Evolutionary conservation across 345 rosid genomes (phyloP).

Genomic region (Adansonia digitata): DNA sequence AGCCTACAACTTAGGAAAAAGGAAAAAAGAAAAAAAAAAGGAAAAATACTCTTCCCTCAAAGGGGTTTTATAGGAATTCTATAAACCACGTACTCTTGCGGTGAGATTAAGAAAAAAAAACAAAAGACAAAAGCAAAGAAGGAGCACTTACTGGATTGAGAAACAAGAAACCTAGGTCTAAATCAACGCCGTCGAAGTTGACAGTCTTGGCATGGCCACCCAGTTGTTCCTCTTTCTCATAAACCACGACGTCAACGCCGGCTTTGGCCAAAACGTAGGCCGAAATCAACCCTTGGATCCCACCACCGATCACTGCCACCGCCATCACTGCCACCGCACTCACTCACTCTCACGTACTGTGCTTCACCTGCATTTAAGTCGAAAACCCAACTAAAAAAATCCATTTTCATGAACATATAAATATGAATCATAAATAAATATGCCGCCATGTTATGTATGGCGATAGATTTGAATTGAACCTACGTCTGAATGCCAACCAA

Average conservation of each 20-base stretch:
- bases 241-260: slow-evolving; percentile 46
- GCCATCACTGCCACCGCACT: slow-evolving; percentile 27
- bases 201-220: slow-evolving; percentile 70
- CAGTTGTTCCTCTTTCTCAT: slow-evolving; percentile 46
- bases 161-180: slow-evolving; percentile 65
- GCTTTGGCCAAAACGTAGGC: slow-evolving; percentile 46
- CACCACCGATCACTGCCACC: slow-evolving; percentile 61
- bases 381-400: not conserved
- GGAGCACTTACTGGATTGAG: slow-evolving; percentile 49
- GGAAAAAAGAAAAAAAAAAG: too few species aligned
- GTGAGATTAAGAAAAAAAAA: not conserved
- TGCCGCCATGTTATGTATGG: too few species aligned
- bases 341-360: not conserved
- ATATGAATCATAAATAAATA: too few species aligned
- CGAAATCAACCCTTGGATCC: slow-evolving; percentile 56
- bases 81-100: too few species aligned
- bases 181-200: slow-evolving; percentile 37
- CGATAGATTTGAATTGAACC: too few species aligned
- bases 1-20: too few species aligned
- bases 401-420: not conserved
- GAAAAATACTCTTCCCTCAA: too few species aligned
- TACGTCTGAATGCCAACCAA: too few species aligned
- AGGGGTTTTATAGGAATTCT: too few species aligned
- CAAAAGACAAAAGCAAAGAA: not conserved
- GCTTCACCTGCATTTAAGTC: not conserved